Base-by-base conservation (phyloP, 2,329 filamentous ascomycete species). In the Ascochyta clinopodiicola region DNA sequence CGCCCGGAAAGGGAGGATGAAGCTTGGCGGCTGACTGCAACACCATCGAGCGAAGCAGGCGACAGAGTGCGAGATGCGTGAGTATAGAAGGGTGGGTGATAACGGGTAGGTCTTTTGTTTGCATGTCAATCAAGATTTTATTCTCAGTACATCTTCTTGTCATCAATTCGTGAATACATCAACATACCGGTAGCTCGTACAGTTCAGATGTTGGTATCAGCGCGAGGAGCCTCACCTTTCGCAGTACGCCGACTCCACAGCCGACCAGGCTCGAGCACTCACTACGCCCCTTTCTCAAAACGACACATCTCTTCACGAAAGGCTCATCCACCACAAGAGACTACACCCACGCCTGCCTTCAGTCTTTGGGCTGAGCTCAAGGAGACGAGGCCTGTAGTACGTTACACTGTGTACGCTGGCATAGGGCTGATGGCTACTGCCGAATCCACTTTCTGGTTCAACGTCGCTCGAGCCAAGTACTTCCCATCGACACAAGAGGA, bases 381-480 rank as follows among this genome's bases (percentile, higher is more conserved):
- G 4, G 46, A 51, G 9, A 43, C 57, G 1, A 45, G 50, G 0
- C 66, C 62, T 21, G 46, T 58, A 6, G 59, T 66, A 0, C 61
- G 64, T 9, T 72, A 69, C 46, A 69, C 63, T 8, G 53, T 73
- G 15, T 68, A 67, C 27, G 64, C 59, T 8, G 67, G 59, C 12
- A 46, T 73, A 4, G 59, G 47, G 0, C 24, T 73, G 9, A 55
- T 70, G 39, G 68, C 42, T 1, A 59, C 61, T 1, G 64, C 56
- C 6, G 70, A 73, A 49, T 57, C 67, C 1, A 67, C 64, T 1
- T 72, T 73, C 40, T 72, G 71, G 71, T 49, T 57, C 13, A 65
- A 66, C 8, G 56, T 71, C 13, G 49, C 70, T 10, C 61, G 61
- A 32, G 62, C 66, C 10, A 69, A 67, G 37, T 72, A 61, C 47